These are phyloP conservation scores for Bryopsis sp. DNA, from an alignment of 139 green algal species.

Conservation along the genomic window DNA sequence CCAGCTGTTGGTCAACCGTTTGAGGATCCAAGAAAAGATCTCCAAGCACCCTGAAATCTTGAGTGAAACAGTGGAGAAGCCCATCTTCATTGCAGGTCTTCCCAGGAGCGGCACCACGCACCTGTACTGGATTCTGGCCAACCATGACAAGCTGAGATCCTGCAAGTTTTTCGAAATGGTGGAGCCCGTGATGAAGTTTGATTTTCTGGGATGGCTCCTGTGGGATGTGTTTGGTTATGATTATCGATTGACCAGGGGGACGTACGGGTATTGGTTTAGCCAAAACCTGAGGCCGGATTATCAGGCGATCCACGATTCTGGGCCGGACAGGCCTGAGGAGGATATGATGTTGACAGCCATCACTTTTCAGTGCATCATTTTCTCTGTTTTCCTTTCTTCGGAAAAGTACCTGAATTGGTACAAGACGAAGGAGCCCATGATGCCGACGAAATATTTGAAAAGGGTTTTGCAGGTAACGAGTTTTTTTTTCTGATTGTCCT, in stretches of 20 bases:
- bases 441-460: no score
- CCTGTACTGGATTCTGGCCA: background rate
- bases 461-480: no score
- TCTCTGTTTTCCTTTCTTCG: no score
- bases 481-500: no score
- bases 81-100: background rate
- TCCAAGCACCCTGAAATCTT: background rate
- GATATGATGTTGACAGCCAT: conserved; percentile 4
- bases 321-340: background rate
- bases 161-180: background rate
- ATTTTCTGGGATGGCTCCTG: no score
- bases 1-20: background rate
- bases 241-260: no score
- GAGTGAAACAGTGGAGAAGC: background rate
- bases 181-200: background rate
- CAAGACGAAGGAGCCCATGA: no score
- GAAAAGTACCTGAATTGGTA: no score
- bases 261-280: no score
- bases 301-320: background rate
- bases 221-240: no score
- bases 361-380: conserved; percentile 5
- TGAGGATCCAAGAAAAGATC: background rate
- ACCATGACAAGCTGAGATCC: background rate
- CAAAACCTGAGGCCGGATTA: conserved; percentile 6
- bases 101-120: background rate